Base-by-base conservation (phyloP, 495 filamentous ascomycete species). In the Aspergillus taichungensis region DNA sequence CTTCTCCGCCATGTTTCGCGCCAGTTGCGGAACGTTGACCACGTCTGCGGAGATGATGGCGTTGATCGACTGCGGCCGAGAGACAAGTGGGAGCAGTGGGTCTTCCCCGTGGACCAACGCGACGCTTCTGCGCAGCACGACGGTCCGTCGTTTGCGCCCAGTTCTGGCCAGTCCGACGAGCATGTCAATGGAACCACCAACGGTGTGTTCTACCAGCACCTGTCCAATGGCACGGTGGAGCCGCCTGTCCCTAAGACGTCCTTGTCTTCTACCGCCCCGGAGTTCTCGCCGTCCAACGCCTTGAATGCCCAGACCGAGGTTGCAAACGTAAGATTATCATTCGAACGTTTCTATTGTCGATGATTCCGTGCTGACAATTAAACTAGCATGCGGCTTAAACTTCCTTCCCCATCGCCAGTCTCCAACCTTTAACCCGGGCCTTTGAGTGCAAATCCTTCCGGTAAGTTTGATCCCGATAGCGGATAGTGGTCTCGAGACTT, bases 61-160 rank as follows among this genome's bases (percentile, higher is more conserved):
- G 63, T 83, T 18, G 85, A 95, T 62, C 72, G 84, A n/a, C 54
- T 98, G 42, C 83, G 92, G n/a, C 75, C 75, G 34, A 74, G 75
- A 27, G 77, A 90, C 6, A 80, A 77, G 6, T 96, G 90, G 88
- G 68, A 84, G 43, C 78, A 80, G 46, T 98, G 87, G 79, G 75
- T 95, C 8, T 63, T 96, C 41, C 66, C 64, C 27, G 60, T 82
- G 36, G 70, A 76, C 24, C 69, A 80, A 45, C 79, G 83, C 40
- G 77, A 84, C 45, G 63, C 72, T 9, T 67, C 71, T 13, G 82
- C 79, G 12, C 76, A 78, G 59, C 77, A 79, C 44, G 72, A 77
- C 29, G 79, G 77, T n/a, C 73, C 76, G 27, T 49, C 59, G 11
- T 45, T 55, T 9, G 50, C 57, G 27, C 44, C 30, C n/a, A 43